Base-by-base conservation (phyloP, 1,284 basidiomycete genomes). In the Inonotus hispidus region DNA sequence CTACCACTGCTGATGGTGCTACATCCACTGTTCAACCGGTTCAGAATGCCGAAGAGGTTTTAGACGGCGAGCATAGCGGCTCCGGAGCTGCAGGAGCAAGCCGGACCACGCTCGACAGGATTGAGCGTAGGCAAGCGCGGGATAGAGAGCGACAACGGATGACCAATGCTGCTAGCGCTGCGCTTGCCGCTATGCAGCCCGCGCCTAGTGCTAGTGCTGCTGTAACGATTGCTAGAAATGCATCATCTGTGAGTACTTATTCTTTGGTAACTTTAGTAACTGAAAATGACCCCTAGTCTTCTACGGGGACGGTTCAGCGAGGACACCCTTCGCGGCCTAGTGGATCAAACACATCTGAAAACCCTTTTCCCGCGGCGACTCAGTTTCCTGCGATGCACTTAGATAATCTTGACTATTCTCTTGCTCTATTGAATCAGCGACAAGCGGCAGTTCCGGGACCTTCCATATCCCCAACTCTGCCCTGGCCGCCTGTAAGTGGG, bases 61-160 rank as follows among this genome's bases (percentile, higher is more conserved):
- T 53, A 47, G 37, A 39, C 19, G 53, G 10, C 11, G 45, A 23
- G 16, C 41, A 16, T 46, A n/a, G 13, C 19, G 32, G n/a, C n/a
- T 13, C 53, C 23, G 43, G 46, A 35, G 19, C 29, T 21, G n/a
- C 1, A 11, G 59, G 37, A 3, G 53, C 41, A 7, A 38, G 29
- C 45, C 37, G 29, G 2, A 37, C 35, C 11, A 53, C 57, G 23
- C 21, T 39, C 4, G 46, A 49, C n/a, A 49, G 57, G 35, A 39
- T 54, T n/a, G 53, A 61, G 13, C 41, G 59, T 6, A 46, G 59
- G 43, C 46, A 56, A 43, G 53, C n/a, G 4, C 41, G 59, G 6
- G 59, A 61, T 29, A 46, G 59, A 35, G 59, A 55, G 39, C 53
- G 59, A 16, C 53, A 55, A 10, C 53, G 54, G 14, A 38, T 54